Base-by-base conservation (phyloP, 768 basidiomycete genomes). In the Lentinula sp. region DNA sequence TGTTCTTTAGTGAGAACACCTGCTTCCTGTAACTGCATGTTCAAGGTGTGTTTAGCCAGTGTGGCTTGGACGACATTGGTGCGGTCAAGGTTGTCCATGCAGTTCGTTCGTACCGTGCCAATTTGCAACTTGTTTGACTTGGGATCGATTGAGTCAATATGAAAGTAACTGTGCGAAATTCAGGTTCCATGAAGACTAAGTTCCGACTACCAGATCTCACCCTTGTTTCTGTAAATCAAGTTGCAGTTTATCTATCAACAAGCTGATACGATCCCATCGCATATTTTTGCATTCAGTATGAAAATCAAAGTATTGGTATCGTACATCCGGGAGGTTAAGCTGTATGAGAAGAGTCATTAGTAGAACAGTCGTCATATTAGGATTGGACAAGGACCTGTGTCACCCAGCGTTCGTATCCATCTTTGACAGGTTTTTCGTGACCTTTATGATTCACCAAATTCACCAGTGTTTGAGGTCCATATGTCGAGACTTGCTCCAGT, bases 251-350 rank as follows among this genome's bases (percentile, higher is more conserved):
- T 93, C 91, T 48, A 95, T 82, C 43, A 99, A 80, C 15, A 93
- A 71, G 57, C 84, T 84, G 64, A 99, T 92, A 50, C 95, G 85
- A 70, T 99, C 93, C 86, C 93, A 99, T 45, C 92, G 87, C 89
- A 98, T 92, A 53, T 90, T 81, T 70, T 85, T 90, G 79, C 95
- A 98, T 72, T 98, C 95, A 62, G 83, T 87, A 71, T 98, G 96
- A 78, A 99, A 99, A 70, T 99, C 97, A 67, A 98, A 99, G 76
- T 98, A 97, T 64, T 90, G 80, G 69, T 99, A 99, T 67, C 85
- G 86, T 43, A 91, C 87, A 36, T 85, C 79, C 4, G 86, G 79
- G 37, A 89, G 67, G 66, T 85, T 79, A 56, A 85, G 71, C 90
- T 91, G 57, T 12, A 65, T 23, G n/a, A 48, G 1, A 48, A 12